Evolutionary conservation across 192 early-diverging fungal species (phyloP), one percentile per base, ranked within the genome.

Genomic region (Backusella luteola): DNA sequence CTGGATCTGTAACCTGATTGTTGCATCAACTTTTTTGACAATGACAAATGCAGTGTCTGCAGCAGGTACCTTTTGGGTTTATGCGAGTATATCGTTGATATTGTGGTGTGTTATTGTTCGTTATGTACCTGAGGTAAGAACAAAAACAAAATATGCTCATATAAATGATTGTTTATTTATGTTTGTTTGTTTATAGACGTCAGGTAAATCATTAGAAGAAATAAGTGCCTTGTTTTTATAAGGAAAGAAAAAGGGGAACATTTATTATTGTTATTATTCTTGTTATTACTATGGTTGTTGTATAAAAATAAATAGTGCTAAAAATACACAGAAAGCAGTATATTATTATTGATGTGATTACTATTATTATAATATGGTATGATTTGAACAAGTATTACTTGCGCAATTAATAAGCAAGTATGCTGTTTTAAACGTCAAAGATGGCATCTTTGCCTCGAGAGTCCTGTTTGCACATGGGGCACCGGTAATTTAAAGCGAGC

Each of bases 1-100:
- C 85, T 96, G 94, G 94, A 76, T 90, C n/a, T 88, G 86, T 83
- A 94, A 94, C 83, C 87, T 90, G 77, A 72, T 89, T 42, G 86
- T 95, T 15, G 88, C 85, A 1, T 83, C 88, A 69, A 84, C 90
- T n/a, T 81, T 87, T 92, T 91, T 5, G 86, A 92, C 42, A 72
- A 93, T 19, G 81, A 90, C 56, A 83, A 90, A 68, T 73, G 73
- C 66, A 87, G 84, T 68, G 83, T 83, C 35, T 90, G 84, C 86
- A 78, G 83, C 86, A 6, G 86, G 86, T 6, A 75, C 89, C 34
- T 87, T 86, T 73, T 52, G 87, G 73, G 77, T 93, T 32, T 94
- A 90, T 80, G 90, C 84, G 7, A 66, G 79, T 23, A 79, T 90
- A 46, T 87, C 86, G 76, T 76, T 89, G 46, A 69, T 74, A 15